Percentiles rank a stretch among this genome's conserved stretches.
Conservation (phyloP, 2,329 filamentous ascomycete genomes). For the Grosmannia serpens region DNA sequence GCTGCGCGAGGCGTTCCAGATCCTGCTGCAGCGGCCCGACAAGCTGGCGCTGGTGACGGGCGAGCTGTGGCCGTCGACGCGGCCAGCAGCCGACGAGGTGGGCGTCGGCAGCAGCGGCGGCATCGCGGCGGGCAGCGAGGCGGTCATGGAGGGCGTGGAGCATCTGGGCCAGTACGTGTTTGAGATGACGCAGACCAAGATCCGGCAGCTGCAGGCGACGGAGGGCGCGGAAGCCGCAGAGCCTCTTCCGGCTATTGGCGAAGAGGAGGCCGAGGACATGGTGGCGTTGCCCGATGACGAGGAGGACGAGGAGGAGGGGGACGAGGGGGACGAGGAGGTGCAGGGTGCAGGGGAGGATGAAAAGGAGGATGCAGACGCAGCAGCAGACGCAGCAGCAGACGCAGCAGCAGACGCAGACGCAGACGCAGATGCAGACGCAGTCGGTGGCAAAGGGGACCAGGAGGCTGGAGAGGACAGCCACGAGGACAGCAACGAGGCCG, state of each 20-base stretch:
- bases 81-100: conserved; percentile 35
- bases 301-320: background rate
- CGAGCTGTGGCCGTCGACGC: conserved; percentile 68
- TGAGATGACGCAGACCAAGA: conserved; percentile 71
- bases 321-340: background rate
- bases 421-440: background rate
- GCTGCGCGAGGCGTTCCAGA: conserved; percentile 73
- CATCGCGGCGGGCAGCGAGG: conserved; percentile 41
- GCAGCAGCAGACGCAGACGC: background rate
- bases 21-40: conserved; percentile 65
- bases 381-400: background rate
- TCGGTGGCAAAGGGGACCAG: background rate
- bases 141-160: conserved; percentile 80
- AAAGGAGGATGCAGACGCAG: background rate
- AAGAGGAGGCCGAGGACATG: background rate
- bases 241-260: background rate
- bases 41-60: conserved; percentile 72
- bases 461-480: background rate
- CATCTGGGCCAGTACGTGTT: conserved; percentile 93
- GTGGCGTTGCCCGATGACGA: background rate
- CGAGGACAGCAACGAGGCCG: background rate
- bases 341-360: background rate
- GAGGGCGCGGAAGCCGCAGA: background rate
- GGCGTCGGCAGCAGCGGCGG: conserved; percentile 48
- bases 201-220: conserved; percentile 36